A percentile compares a stretch with the other conserved stretches of the same genome.
Conservation (phyloP, 1,139 yeast genomes). For the Lipomyces yarrowii region DNA sequence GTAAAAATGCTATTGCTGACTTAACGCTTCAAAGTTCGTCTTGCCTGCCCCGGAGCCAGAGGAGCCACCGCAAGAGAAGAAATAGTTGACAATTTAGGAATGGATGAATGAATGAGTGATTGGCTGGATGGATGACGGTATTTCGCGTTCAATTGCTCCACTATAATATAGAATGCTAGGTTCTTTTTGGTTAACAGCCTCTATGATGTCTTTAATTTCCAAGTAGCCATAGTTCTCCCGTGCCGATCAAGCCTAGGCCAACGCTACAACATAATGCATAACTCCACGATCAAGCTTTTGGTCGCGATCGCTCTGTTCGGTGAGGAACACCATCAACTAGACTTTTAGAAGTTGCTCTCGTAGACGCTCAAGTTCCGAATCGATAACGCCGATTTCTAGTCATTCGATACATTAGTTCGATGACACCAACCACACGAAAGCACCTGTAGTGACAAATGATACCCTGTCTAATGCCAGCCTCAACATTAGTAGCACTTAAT, state of each 20-base stretch:
- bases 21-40: conserved; percentile 13
- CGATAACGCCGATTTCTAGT: not conserved
- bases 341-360: not conserved
- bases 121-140: too few species aligned
- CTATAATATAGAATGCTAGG: not conserved
- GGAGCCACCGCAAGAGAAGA: conserved; percentile 28
- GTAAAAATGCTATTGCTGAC: not conserved
- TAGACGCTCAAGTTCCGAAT: not conserved
- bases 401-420: not conserved
- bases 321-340: not conserved
- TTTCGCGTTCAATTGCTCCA: not conserved
- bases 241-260: not conserved
- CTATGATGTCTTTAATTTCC: not conserved
- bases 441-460: not conserved
- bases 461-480: not conserved
- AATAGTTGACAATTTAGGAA: conserved; percentile 3
- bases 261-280: not conserved
- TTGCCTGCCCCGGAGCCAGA: conserved; percentile 31
- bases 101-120: not conserved
- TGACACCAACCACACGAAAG: not conserved
- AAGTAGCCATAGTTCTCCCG: not conserved
- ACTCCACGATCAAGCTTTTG: not conserved
- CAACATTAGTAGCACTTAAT: not conserved
- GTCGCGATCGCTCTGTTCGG: not conserved
- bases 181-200: not conserved